Evolutionary conservation across 768 basidiomycete genomes (phyloP).

Genomic region (Chalciporus chontae): DNA sequence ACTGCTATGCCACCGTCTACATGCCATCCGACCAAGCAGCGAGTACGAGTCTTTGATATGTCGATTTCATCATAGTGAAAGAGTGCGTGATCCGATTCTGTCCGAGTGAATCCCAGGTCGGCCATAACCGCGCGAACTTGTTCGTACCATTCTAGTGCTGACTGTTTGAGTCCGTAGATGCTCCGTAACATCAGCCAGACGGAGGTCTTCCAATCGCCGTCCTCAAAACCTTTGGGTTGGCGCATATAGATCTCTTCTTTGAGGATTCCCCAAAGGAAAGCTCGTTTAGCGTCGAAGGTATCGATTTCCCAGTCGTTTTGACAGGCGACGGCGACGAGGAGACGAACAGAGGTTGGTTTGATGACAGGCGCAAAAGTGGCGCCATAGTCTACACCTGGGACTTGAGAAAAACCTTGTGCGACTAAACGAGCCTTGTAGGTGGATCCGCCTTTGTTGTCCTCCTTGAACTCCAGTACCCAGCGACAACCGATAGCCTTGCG

Average conservation of each 20-base stretch:
- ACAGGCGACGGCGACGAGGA: background rate
- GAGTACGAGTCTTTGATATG: too few relatives aligned
- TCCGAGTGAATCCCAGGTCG: too few relatives aligned
- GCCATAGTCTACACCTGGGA: constrained; percentile 33
- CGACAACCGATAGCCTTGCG: background rate
- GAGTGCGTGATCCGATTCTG: too few relatives aligned
- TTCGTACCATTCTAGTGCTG: too few relatives aligned
- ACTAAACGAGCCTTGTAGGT: constrained; percentile 27
- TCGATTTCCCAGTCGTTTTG: background rate
- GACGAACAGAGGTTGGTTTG: background rate
- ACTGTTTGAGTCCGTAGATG: too few relatives aligned
- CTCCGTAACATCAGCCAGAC: too few relatives aligned
- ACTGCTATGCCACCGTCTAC: too few relatives aligned
- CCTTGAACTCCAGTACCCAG: constrained; percentile 4
- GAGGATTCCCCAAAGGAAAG: background rate
- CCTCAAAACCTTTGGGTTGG: background rate
- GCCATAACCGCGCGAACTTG: too few relatives aligned
- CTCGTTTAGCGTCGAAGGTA: background rate
- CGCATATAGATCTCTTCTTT: background rate
- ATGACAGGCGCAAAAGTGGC: constrained; percentile 13
- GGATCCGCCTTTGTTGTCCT: background rate
- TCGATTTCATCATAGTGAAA: too few relatives aligned
- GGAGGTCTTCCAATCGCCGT: too few relatives aligned
- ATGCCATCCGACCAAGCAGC: too few relatives aligned
- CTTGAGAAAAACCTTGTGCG: constrained; percentile 32